Percentiles rank a stretch among this genome's conserved stretches.
Evolutionary conservation across 805 yeast genomes (phyloP).

Genomic region (Saturnispora besseyi): DNA sequence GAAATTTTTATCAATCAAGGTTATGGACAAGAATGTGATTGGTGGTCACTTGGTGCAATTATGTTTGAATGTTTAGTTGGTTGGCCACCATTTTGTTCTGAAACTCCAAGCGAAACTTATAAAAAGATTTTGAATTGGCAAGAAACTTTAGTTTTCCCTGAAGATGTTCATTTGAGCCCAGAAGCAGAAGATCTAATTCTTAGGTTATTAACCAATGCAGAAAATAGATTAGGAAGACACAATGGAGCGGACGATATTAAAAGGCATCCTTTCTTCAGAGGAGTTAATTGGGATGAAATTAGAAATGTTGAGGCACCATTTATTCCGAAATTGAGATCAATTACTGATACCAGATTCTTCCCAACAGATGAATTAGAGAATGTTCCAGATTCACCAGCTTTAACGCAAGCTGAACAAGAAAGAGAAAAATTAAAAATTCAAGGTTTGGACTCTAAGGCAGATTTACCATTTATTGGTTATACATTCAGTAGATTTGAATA

Average conservation of each 20-base stretch:
- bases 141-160: constrained; percentile 81
- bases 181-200: constrained; percentile 85
- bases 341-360: constrained; percentile 95
- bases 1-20: constrained; percentile 90
- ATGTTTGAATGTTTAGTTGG: constrained; percentile 95
- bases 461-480: constrained; percentile 94
- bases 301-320: constrained; percentile 88
- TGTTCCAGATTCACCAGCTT: constrained; percentile 83
- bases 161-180: constrained; percentile 79
- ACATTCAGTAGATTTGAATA: constrained; percentile 94
- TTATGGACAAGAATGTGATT: constrained; percentile 93
- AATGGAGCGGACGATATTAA: constrained; percentile 92
- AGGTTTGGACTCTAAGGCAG: constrained; percentile 58
- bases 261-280: constrained; percentile 84
- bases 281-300: constrained; percentile 91
- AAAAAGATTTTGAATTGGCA: constrained; percentile 87
- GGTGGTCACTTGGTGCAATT: constrained; percentile 97
- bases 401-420: constrained; percentile 57
- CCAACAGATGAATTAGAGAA: constrained; percentile 95
- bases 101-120: constrained; percentile 90
- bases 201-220: constrained; percentile 66
- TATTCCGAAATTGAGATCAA: constrained; percentile 81
- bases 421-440: constrained; percentile 43
- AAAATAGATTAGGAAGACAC: constrained; percentile 71
- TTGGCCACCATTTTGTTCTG: constrained; percentile 96